Percentiles rank a stretch among this genome's conserved stretches.
phyloP scores from a whole-genome alignment of 2,329 filamentous ascomycete genomes.

The Xylariaceae sp. region DNA sequence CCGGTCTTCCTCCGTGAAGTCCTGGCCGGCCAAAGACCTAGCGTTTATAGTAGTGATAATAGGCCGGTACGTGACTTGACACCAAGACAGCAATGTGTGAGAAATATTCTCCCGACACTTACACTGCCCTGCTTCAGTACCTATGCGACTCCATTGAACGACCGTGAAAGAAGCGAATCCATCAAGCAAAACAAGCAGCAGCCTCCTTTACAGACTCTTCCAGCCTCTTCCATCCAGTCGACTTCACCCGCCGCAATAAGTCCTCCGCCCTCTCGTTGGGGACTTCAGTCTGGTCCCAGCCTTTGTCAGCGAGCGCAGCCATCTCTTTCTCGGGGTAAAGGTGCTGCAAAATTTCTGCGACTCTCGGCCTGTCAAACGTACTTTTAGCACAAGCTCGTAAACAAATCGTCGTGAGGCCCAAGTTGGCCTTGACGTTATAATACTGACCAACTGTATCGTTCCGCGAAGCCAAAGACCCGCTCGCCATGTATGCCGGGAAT shows the following conservation, averaged over 20 bases:
- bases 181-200: neutral
- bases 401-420: neutral
- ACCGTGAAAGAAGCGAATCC: too few relatives aligned
- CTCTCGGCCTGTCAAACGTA: slow-evolving; percentile 5
- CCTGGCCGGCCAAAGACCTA: too few relatives aligned
- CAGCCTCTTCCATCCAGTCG: slow-evolving; percentile 28
- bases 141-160: too few relatives aligned
- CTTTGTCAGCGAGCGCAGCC: slow-evolving; percentile 21
- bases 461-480: slow-evolving; percentile 31
- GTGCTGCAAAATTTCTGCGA: slow-evolving; percentile 27
- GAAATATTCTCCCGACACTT: too few relatives aligned
- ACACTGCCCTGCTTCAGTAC: too few relatives aligned
- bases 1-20: too few relatives aligned
- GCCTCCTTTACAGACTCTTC: slow-evolving; percentile 18
- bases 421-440: neutral
- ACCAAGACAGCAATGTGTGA: too few relatives aligned
- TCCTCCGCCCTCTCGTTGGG: slow-evolving; percentile 27
- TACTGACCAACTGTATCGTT: slow-evolving; percentile 28
- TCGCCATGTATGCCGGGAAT: slow-evolving; percentile 27
- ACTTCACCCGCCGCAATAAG: slow-evolving; percentile 26
- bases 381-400: neutral
- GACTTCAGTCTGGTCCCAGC: slow-evolving; percentile 31
- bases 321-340: slow-evolving; percentile 28
- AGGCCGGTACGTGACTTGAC: too few relatives aligned
- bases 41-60: too few relatives aligned